phyloP scores from a whole-genome alignment of 768 basidiomycete genomes.

The Lentinula edodes region DNA sequence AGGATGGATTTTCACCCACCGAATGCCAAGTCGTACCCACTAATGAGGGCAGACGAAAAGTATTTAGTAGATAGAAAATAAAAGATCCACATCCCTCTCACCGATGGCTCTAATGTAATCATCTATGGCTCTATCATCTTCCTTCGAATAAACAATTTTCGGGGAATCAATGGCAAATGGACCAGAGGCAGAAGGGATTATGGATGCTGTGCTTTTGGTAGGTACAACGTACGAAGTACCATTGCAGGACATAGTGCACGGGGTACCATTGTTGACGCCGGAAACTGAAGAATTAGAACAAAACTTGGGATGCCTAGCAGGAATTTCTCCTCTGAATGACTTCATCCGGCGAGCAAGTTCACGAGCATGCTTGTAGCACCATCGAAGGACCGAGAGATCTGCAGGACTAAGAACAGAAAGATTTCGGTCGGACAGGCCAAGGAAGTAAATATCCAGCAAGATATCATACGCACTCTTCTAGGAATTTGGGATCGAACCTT shows the following conservation, averaged over 20 bases:
- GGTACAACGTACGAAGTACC: neutral
- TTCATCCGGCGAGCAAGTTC: constrained; percentile 32
- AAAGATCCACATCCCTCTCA: constrained; percentile 1
- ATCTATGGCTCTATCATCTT: constrained; percentile 21
- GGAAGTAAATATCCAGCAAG: too few relatives aligned
- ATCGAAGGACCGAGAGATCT: constrained; percentile 19
- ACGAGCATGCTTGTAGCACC: constrained; percentile 20
- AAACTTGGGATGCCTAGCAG: constrained; percentile 12
- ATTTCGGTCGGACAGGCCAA: constrained; percentile 5
- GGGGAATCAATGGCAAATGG: constrained; percentile 15
- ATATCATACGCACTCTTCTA: neutral
- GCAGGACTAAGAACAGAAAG: constrained; percentile 3
- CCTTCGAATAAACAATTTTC: constrained; percentile 16
- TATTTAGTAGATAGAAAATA: neutral
- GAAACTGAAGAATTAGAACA: constrained; percentile 10
- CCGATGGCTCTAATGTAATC: constrained; percentile 9
- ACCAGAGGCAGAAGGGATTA: neutral
- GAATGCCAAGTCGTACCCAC: constrained; percentile 21
- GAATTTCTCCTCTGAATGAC: constrained; percentile 14
- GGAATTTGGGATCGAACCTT: neutral
- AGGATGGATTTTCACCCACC: constrained; percentile 9
- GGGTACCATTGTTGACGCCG: neutral
- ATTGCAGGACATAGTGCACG: neutral
- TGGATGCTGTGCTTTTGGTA: neutral
- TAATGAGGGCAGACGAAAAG: neutral